These are phyloP conservation scores for Aphanocladium album DNA, from an alignment of 2,329 filamentous ascomycete genomes.

Conservation along the genomic window DNA sequence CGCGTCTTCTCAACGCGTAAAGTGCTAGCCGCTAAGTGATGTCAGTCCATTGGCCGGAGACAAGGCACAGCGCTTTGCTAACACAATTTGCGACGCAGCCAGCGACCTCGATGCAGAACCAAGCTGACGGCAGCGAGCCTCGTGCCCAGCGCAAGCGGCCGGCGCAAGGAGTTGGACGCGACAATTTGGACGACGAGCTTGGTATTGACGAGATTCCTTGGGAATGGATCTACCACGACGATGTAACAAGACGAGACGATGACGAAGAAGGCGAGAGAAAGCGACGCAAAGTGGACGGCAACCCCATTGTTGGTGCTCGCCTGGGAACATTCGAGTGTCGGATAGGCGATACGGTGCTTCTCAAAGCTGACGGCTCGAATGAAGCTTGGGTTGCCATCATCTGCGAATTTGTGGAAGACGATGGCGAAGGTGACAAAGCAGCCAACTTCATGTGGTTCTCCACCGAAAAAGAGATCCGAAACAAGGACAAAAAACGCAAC, in stretches of 20 bases:
- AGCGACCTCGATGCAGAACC: neutral
- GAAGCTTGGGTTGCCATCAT: slow-evolving; percentile 93
- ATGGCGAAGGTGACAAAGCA: slow-evolving; percentile 59
- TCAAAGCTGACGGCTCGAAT: slow-evolving; percentile 81
- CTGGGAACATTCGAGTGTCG: slow-evolving; percentile 77
- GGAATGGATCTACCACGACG: slow-evolving; percentile 68
- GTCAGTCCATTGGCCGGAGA: neutral
- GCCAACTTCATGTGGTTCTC: slow-evolving; percentile 96
- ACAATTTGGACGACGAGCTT: slow-evolving; percentile 74
- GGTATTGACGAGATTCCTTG: slow-evolving; percentile 66
- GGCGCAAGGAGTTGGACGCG: neutral
- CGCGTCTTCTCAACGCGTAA: slow-evolving; percentile 17
- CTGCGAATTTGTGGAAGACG: slow-evolving; percentile 71
- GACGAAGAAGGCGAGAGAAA: slow-evolving; percentile 29
- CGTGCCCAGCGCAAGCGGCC: slow-evolving; percentile 4
- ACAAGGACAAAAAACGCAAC: slow-evolving; percentile 71
- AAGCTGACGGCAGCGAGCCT: neutral
- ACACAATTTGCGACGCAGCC: neutral
- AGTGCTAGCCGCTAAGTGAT: slow-evolving; percentile 7
- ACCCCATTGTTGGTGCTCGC: slow-evolving; percentile 70
- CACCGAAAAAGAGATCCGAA: slow-evolving; percentile 81
- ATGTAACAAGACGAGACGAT: slow-evolving; percentile 22
- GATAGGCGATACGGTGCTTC: slow-evolving; percentile 76
- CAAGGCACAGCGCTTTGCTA: neutral
- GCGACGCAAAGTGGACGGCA: slow-evolving; percentile 28